A percentile compares a stretch with the other conserved stretches of the same genome.
phyloP scores from a whole-genome alignment of 2,329 filamentous ascomycete genomes.

The Aureobasidium namibiae region DNA sequence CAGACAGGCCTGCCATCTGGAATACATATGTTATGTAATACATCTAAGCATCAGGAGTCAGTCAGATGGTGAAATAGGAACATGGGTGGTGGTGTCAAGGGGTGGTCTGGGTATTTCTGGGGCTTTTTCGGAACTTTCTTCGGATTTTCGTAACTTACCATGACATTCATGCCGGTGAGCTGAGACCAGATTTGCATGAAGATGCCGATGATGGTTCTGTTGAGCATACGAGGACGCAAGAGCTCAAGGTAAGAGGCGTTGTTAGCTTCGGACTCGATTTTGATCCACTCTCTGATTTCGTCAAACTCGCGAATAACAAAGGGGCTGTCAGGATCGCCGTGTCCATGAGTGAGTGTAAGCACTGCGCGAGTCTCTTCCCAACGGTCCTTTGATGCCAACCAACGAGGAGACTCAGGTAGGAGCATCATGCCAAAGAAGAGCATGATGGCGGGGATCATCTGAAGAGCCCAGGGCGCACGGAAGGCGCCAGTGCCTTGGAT shows the following conservation, averaged over 20 bases:
- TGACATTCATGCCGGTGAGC: constrained; percentile 68
- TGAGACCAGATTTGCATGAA: constrained; percentile 72
- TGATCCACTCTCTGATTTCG: constrained; percentile 62
- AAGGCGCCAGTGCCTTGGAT: constrained; percentile 52
- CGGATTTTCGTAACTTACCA: constrained; percentile 35
- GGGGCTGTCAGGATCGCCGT: constrained; percentile 26
- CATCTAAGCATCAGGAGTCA: not conserved
- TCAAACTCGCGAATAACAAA: constrained; percentile 61
- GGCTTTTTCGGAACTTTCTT: not conserved
- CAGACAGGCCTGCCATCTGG: constrained; percentile 56
- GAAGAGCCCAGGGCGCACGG: constrained; percentile 52
- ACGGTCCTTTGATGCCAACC: constrained; percentile 37
- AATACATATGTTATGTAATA: constrained; percentile 51
- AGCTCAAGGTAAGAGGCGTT: constrained; percentile 66
- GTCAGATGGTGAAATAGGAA: too few relatives aligned
- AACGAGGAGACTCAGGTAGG: constrained; percentile 39
- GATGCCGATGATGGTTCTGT: constrained; percentile 62
- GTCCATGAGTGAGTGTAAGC: constrained; percentile 35
- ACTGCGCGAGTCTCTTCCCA: constrained; percentile 38
- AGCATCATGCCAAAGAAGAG: constrained; percentile 39
- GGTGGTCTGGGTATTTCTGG: not conserved
- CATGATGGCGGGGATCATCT: constrained; percentile 37
- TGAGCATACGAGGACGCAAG: constrained; percentile 64
- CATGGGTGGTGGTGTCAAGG: not conserved
- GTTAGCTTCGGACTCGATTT: constrained; percentile 62